Percentiles rank a stretch among this genome's conserved stretches.
phyloP scores from a whole-genome alignment of 225 moss, liverwort and hornwort species.

The Ulota crispa region DNA sequence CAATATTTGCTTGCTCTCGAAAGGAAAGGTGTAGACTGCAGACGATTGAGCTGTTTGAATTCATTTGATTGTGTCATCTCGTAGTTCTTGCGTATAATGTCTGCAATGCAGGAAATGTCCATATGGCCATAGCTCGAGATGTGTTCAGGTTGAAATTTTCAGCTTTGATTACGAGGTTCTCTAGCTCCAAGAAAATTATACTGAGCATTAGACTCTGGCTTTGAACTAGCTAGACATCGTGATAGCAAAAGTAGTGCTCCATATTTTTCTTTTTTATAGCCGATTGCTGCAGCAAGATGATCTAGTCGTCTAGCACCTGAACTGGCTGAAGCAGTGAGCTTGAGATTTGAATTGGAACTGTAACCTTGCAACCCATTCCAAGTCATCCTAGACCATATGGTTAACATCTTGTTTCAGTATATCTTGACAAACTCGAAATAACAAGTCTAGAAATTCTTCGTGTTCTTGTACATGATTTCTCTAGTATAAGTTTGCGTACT shows the following conservation, averaged over 20 bases:
- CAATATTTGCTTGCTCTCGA: background rate
- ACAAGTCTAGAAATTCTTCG: too few species aligned
- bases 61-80: background rate
- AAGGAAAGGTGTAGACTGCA: constrained; percentile 2
- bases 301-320: background rate
- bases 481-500: background rate
- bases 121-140: background rate
- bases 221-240: background rate
- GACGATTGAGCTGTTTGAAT: background rate
- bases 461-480: background rate
- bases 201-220: background rate
- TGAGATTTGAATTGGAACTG: background rate
- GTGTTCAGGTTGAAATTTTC: background rate
- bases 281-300: background rate
- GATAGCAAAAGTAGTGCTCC: background rate
- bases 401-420: background rate
- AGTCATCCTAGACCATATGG: background rate
- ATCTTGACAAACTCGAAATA: background rate
- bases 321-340: background rate
- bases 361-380: background rate
- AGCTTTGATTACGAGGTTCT: background rate
- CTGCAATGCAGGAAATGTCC: background rate
- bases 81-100: background rate
- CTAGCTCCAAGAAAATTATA: background rate
- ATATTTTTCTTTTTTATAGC: background rate